Evolutionary conservation across 768 basidiomycete species (phyloP).

Genomic region (Cubamyces sp.): DNA sequence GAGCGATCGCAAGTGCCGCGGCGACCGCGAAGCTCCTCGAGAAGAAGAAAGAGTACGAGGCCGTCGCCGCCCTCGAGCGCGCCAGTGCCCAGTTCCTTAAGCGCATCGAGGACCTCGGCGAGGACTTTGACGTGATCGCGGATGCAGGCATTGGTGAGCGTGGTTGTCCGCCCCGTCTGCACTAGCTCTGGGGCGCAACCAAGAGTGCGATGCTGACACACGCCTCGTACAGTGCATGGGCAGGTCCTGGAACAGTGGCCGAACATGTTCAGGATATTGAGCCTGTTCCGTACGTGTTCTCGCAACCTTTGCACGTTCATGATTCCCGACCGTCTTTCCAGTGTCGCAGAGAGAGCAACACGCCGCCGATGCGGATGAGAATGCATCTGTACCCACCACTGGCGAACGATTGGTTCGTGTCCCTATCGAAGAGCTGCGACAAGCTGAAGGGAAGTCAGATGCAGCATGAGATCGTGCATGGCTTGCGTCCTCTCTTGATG

Average conservation of each 20-base stretch:
- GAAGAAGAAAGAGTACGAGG: conserved; percentile 83
- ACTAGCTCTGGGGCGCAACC: neutral
- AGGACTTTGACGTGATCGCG: conserved; percentile 79
- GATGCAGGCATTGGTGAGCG: conserved; percentile 67
- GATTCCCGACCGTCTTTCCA: conserved; percentile 29
- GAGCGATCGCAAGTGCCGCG: conserved; percentile 49
- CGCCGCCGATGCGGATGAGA: conserved; percentile 29
- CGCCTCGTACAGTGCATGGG: conserved; percentile 59
- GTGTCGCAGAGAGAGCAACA: conserved; percentile 53
- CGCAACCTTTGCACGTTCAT: neutral
- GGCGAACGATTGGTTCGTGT: conserved; percentile 76
- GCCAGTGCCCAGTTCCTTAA: conserved; percentile 66
- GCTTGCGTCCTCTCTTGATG: no score
- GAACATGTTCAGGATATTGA: conserved; percentile 79
- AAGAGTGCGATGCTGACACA: neutral
- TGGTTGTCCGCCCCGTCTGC: neutral
- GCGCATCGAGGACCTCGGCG: conserved; percentile 67
- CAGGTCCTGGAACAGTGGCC: conserved; percentile 83
- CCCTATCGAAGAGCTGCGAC: conserved; percentile 67
- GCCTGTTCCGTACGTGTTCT: conserved; percentile 60
- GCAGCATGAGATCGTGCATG: no score
- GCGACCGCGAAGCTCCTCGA: conserved; percentile 62
- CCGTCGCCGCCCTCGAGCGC: conserved; percentile 70
- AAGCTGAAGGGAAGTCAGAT: conserved; percentile 27
- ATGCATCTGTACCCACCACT: conserved; percentile 26